phyloP scores from a whole-genome alignment of 441 rosid genomes.

The Metrosideros polymorpha region DNA sequence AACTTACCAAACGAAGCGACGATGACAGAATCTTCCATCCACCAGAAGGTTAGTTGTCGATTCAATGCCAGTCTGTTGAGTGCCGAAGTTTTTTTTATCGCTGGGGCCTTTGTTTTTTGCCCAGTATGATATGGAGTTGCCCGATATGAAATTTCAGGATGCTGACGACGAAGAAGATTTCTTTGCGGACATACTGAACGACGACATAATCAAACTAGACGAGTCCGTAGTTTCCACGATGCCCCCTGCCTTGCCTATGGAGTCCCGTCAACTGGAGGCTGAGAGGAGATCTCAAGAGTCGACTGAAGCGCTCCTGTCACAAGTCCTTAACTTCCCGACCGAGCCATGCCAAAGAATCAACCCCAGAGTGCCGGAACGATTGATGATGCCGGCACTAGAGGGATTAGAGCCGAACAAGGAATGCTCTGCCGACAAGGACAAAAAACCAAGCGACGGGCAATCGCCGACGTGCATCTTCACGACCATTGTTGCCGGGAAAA shows the following conservation, averaged over 20 bases:
- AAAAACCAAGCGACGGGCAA: background rate
- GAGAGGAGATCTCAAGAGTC: conserved; percentile 6
- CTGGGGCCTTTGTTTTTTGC: background rate
- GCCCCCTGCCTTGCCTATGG: background rate
- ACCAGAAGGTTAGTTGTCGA: conserved; percentile 18
- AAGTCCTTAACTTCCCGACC: conserved; percentile 5
- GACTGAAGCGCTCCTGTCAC: background rate
- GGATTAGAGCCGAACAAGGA: background rate
- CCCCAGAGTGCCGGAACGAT: background rate
- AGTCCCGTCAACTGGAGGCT: background rate
- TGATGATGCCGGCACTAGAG: background rate
- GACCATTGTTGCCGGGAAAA: background rate
- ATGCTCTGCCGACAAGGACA: background rate
- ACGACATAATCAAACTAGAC: conserved; percentile 65
- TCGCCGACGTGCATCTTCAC: background rate
- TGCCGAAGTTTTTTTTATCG: background rate
- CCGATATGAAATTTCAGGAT: conserved; percentile 25
- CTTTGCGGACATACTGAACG: conserved; percentile 62
- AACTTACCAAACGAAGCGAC: conserved; percentile 17
- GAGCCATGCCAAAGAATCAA: conserved; percentile 19
- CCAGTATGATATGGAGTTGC: background rate
- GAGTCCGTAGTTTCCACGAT: conserved; percentile 8
- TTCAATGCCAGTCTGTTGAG: background rate
- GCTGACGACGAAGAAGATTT: conserved; percentile 32
- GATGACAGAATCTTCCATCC: conserved; percentile 34